Evolutionary conservation across 306 rosid genomes (phyloP), one percentile per base, ranked within the genome.

Genomic region (Lathyrus aphaca): DNA sequence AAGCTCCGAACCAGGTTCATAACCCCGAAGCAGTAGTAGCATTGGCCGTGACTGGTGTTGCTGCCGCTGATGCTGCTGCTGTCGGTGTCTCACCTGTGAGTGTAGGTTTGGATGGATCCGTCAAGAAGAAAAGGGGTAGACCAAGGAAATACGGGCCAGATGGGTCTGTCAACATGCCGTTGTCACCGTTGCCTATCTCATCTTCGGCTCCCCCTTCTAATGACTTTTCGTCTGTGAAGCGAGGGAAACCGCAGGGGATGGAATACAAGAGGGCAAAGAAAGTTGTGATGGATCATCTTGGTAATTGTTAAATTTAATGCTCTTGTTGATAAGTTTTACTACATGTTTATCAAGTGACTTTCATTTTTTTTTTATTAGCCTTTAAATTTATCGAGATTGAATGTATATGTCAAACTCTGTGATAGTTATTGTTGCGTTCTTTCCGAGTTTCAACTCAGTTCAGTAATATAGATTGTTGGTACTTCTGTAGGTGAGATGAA

Each of bases 101-200:
- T 71, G 85, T 69, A 16, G 96, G 91, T 27, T 30, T 76, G 64
- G 85, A 86, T 25, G 94, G 77, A 66, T 59, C 85, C 0, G 79
- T 64, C 43, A 87, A 86, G 85, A 89, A 86, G 86, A 89, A 89
- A 76, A 73, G 98, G 14, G 98, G 98, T 8, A 84, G 98, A 67
- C 98, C 98, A 0, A 89, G 91, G 86, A 92, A 92, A 51, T 89
- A 89, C 45, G 95, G 92, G 2, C 88, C 87, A 1, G 98, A 87
- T 60, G 98, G 95, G 54, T 50, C 89, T n/a, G 92, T 84, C 16
- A 68, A 85, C 2, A 87, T 84, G 97, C 86, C 96, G 50, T 82
- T 86, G 86, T 82, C 95, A 21, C 90, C 96, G 30, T 43, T 74
- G 81, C 95, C 97, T 35, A 78, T 82, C 38, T 87, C 95, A 5